Conservation (phyloP, 441 rosid genomes). For the Isatis lusitanica region DNA sequence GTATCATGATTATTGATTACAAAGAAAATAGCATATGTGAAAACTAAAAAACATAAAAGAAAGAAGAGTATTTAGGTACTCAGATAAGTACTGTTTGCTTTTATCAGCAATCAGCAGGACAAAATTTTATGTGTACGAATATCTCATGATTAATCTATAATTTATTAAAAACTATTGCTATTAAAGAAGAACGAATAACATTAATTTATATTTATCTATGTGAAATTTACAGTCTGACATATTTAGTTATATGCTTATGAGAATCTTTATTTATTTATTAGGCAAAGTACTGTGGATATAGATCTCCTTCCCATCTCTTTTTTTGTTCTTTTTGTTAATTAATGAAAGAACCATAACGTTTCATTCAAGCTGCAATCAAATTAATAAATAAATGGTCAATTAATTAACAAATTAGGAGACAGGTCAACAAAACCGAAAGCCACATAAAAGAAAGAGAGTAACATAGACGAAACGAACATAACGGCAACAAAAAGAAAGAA, state of each 20-base stretch:
- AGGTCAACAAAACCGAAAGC: slow-evolving; percentile 40
- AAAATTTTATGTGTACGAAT: background rate
- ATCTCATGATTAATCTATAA: background rate
- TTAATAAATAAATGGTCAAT: slow-evolving; percentile 31
- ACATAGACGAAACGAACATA: slow-evolving; percentile 42
- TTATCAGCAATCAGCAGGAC: background rate
- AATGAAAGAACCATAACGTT: slow-evolving; percentile 16
- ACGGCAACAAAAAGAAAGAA: slow-evolving; percentile 36
- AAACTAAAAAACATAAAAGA: background rate
- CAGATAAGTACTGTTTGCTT: background rate
- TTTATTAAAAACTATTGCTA: background rate
- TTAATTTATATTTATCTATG: background rate
- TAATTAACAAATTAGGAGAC: slow-evolving; percentile 34
- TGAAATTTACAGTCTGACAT: background rate
- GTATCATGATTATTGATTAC: background rate
- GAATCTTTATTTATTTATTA: background rate
- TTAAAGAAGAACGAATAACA: background rate
- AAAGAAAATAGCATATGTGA: background rate
- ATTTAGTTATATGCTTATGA: background rate
- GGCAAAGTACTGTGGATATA: background rate
- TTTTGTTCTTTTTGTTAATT: background rate
- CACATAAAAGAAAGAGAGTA: slow-evolving; percentile 37
- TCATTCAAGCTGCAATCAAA: slow-evolving; percentile 27
- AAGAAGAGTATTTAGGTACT: background rate
- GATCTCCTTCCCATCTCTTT: background rate